Conservation (phyloP, 2,329 filamentous ascomycete species). For the Cucurbitaria berberidis region DNA sequence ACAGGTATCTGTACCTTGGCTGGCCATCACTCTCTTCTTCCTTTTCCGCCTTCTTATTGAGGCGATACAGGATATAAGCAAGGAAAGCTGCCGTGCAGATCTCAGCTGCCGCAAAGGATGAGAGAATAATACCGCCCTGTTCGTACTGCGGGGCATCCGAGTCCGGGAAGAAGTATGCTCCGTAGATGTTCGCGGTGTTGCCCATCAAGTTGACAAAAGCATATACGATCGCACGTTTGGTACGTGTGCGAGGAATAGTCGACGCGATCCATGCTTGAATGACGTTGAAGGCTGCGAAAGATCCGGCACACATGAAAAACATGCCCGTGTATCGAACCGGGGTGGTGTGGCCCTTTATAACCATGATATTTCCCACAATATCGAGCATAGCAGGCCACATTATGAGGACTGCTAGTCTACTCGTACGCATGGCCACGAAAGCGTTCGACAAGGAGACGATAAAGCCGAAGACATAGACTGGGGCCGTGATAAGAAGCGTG, state of each 20-base stretch:
- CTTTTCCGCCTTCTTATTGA: no score
- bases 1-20: no score
- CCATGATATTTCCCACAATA: slow-evolving; percentile 22
- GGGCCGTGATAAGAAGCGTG: slow-evolving; percentile 15
- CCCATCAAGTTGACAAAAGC: no score
- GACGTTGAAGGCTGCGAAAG: slow-evolving; percentile 44
- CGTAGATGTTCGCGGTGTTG: no score
- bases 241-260: slow-evolving; percentile 5
- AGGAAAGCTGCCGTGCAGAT: no score
- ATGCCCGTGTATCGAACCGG: slow-evolving; percentile 27
- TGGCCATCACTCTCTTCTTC: no score
- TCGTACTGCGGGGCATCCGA: no score
- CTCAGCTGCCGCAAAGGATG: no score
- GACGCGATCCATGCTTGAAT: slow-evolving; percentile 47
- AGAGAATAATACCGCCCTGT: no score
- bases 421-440: slow-evolving; percentile 12
- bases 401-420: slow-evolving; percentile 21
- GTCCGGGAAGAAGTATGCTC: no score
- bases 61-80: no score
- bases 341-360: slow-evolving; percentile 17
- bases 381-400: slow-evolving; percentile 12
- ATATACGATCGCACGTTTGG: no score
- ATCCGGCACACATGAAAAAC: slow-evolving; percentile 43
- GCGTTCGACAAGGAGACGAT: slow-evolving; percentile 16
- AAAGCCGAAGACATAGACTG: slow-evolving; percentile 17